Evolutionary conservation across 2,329 filamentous ascomycete species (phyloP), one percentile per base, ranked within the genome.

Genomic region (Ceratocystis alfenasii): DNA sequence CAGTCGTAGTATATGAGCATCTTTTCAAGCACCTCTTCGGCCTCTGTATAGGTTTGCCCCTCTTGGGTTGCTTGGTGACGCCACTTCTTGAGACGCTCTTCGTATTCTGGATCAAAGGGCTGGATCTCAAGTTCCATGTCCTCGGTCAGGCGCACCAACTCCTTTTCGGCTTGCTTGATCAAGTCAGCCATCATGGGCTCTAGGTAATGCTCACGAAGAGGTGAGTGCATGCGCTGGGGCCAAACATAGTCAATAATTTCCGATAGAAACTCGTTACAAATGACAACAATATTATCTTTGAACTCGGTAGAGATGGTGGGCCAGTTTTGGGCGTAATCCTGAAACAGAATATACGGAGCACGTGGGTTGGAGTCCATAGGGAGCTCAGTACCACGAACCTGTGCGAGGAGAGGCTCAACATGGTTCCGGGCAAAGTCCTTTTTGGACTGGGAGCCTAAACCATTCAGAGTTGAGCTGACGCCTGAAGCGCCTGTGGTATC

Each of bases 1-100:
- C 81, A 68, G 48, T 81, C 79, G 68, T 81, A 81, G 73, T 80
- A 81, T 68, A 81, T 81, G 64, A 81, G 74, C 80, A 81, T 81
- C 74, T 81, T 81, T 71, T 81, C 80, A 30, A 81, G 70, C 0
- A 81, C 79, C 71, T 81, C 79, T 67, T 81, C 78, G 0, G 80
- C 79, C 66, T 81, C 79, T 1, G 76, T 78, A 69, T 79, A 81
- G 0, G 74, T 75, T 30, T 76, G 77, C 0, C 78, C 79, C 5
- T 80, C 76, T 68, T 76, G 72, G 0, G 76, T 76, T 0, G 74
- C 72, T 5, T 76, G 72, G 0, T 73, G 73, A 5, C 80, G 78
- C 79, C 79, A 81, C 65, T 73, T 76, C 33, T 76, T 73, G 63
- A 81, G 74, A 1, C 79, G 78, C 22, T 80, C 78, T 70, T 81